Evolutionary conservation across 257 asterid species (phyloP), one percentile per base, ranked within the genome.

Genomic region (Verbena officinalis): DNA sequence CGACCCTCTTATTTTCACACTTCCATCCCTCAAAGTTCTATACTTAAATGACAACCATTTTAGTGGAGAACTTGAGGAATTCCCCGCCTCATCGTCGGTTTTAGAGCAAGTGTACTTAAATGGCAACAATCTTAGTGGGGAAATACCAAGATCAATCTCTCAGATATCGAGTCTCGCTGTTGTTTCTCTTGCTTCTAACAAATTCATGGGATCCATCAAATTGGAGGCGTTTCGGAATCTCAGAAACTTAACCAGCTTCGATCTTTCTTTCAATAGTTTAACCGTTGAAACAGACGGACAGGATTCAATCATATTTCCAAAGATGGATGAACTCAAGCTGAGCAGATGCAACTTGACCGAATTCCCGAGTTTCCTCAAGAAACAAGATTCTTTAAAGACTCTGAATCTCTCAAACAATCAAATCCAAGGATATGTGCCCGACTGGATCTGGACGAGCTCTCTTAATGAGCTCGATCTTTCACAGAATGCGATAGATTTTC

Each of bases 391-490:
- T 1, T 68, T 65, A 31, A 64, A 58, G 72, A 31, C 51, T 57
- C 49, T 72, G 63, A 72, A 72, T 50, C 68, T 72, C 21, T 72
- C 72, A 13, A 51, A 65, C 68, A 72, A 72, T 39, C 68, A 51
- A 33, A 64, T 72, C 63, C 63, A 15, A 49, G 72, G 77, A 38
- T 51, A 56, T 51, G 63, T 65, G 39, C 77, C 77, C 20, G 21
- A 31, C 30, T 72, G 77, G 72, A 21, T 69, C 72, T 72, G 68
- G 77, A 72, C 63, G 12, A 20, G 19, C 67, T 48, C 63, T 50
- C 72, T 72, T 4, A 65, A 64, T 58, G 77, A 72, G 72, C 59
- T 72, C 49, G 77, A 72, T 65, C 68, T 72, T 57, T 72, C 77
- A 10, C 52, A 50, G 24, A 72, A 72, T 15, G 33, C 16, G 16